Percentiles rank a stretch among this genome's conserved stretches.
phyloP scores from a whole-genome alignment of 192 early-diverging fungal species.

The Coemansia sp. region DNA sequence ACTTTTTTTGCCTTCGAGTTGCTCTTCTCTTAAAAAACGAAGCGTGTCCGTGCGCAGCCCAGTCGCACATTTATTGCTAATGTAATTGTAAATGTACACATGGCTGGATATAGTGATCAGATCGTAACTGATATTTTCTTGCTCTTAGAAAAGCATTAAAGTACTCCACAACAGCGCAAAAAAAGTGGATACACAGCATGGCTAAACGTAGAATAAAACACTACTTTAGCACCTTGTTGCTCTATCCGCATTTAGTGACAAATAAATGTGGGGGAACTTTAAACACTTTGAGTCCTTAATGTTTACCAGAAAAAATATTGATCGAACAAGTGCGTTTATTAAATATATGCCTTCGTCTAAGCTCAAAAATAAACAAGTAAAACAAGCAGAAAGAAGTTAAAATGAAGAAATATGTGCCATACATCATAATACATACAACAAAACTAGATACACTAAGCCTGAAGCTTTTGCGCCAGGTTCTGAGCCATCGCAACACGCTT shows the following conservation, averaged over 20 bases:
- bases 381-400: background rate
- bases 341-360: too few species aligned
- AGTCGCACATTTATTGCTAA: background rate
- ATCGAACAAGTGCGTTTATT: too few species aligned
- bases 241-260: background rate
- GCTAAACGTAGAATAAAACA: too few species aligned
- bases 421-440: background rate
- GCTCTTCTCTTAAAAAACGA: background rate
- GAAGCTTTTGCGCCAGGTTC: conserved; percentile 12
- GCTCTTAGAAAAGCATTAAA: background rate
- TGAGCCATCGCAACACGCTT: conserved; percentile 40
- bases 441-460: background rate
- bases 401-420: background rate
- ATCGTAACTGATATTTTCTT: background rate
- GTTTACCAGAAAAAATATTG: too few species aligned
- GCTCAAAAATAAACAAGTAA: too few species aligned
- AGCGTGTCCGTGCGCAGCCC: background rate
- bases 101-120: background rate
- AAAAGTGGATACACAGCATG: background rate
- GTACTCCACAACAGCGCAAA: background rate
- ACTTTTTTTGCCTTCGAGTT: background rate
- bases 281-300: too few species aligned
- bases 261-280: too few species aligned
- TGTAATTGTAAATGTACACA: background rate
- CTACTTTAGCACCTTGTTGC: too few species aligned